phyloP scores from a whole-genome alignment of 2,329 filamentous ascomycete species.

The Neonectria magnoliae region DNA sequence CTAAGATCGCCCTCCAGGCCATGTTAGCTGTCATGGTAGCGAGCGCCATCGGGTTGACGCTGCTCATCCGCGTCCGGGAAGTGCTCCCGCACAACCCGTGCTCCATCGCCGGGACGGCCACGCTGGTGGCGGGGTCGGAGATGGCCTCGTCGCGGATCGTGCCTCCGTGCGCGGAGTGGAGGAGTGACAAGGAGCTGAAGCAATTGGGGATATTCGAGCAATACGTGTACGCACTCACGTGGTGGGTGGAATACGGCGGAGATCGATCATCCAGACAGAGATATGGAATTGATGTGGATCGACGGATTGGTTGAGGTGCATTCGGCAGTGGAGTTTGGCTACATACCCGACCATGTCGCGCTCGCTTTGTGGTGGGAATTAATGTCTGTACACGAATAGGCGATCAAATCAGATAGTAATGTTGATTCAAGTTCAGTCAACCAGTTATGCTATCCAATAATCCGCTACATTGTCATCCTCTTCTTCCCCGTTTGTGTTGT shows the following conservation, averaged over 20 bases:
- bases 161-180: slow-evolving; percentile 42
- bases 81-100: slow-evolving; percentile 45
- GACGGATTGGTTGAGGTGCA: slow-evolving; percentile 9
- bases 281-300: slow-evolving; percentile 47
- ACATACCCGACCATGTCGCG: neutral
- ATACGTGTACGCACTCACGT: slow-evolving; percentile 51
- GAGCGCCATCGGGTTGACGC: slow-evolving; percentile 37
- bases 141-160: slow-evolving; percentile 36
- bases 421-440: neutral
- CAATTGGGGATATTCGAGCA: slow-evolving; percentile 24
- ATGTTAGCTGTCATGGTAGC: slow-evolving; percentile 44
- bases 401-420: neutral
- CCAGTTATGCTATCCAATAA: no score
- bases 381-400: neutral
- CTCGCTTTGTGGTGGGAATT: neutral
- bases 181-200: slow-evolving; percentile 31
- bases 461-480: no score
- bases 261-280: slow-evolving; percentile 19
- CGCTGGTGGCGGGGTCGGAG: slow-evolving; percentile 41
- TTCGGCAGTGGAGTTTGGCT: slow-evolving; percentile 11
- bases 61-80: slow-evolving; percentile 33
- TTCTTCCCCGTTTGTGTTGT: no score
- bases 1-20: slow-evolving; percentile 44
- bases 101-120: slow-evolving; percentile 42
- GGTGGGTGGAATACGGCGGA: slow-evolving; percentile 53